phyloP scores from a whole-genome alignment of 2,329 filamentous ascomycete genomes.

The Ceratocystis eucalypticola region DNA sequence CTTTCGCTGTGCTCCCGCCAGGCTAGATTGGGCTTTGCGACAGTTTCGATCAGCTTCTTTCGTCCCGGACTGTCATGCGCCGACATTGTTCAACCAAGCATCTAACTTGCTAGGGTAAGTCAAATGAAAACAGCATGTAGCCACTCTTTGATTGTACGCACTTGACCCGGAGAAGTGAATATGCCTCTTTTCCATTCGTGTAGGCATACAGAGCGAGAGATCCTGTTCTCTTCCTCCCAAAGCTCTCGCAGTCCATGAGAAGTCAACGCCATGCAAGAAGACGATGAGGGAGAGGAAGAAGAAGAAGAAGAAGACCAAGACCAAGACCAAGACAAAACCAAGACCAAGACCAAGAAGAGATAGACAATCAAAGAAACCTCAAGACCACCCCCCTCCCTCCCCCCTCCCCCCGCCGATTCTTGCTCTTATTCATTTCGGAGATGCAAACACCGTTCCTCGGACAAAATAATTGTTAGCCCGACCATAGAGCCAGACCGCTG shows the following conservation, averaged over 20 bases:
- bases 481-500: too few relatives aligned
- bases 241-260: not conserved
- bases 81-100: not conserved
- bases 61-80: not conserved
- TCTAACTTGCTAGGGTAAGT: constrained; percentile 1
- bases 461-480: too few relatives aligned
- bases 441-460: too few relatives aligned
- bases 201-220: too few relatives aligned
- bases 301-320: not conserved
- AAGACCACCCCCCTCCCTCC: too few relatives aligned
- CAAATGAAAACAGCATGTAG: not conserved
- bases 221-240: not conserved
- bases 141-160: too few relatives aligned
- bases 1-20: not conserved
- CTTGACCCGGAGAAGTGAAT: too few relatives aligned
- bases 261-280: not conserved
- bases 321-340: too few relatives aligned
- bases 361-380: too few relatives aligned
- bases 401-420: too few relatives aligned
- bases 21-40: not conserved
- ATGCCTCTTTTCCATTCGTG: too few relatives aligned
- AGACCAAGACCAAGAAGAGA: not conserved
- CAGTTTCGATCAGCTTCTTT: not conserved
- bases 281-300: not conserved
- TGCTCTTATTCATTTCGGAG: too few relatives aligned